Base-by-base conservation (phyloP, 306 rosid genomes). In the Sicyos baderoa region DNA sequence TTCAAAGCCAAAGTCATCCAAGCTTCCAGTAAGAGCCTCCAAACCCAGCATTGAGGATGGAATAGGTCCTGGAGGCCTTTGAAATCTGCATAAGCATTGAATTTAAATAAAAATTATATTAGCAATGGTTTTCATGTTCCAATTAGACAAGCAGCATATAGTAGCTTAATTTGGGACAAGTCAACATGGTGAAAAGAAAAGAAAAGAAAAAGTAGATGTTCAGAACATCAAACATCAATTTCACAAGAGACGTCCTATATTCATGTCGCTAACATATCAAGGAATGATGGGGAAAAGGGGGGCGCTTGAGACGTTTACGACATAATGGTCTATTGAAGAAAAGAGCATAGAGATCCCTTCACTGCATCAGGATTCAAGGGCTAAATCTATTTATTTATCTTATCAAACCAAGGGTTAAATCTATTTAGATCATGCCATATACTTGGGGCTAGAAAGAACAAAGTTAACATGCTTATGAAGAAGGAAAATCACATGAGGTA, bases 21-120 rank as follows among this genome's bases (percentile, higher is more conserved):
- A 77, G 60, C 74, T 79, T 80, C 97, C 97, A 0, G 88, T 86
- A 45, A 86, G 23, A 60, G 90, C 82, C 79, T 90, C 97, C 75
- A 90, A 84, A 68, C 97, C 97, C 65, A 87, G 64, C 80, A 84
- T 81, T 59, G 89, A 84, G 52, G 84, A 87, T 32, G 84, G 83
- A 65, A 90, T 88, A 70, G 84, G 71, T 14, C 92, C 95, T 27
- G 87, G 81, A 77, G 95, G 95, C 79, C 97, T 83, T 79, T 86
- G 97, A 75, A 88, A 86, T 72, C 95, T 88, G 82, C 76, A 78
- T 49, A 13, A 60, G 47, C 29, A 4, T 62, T 54, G 15, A 40
- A 50, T 68, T 29, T 23, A 64, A 62, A 61, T n/a, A 71, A 15
- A 58, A 29, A 22, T 13, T n/a, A 13, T 9, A n/a, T 19, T 9